These are phyloP conservation scores for Rhynchospora pubera DNA, from an alignment of 176 grass and related monocot genomes.

Conservation along the genomic window DNA sequence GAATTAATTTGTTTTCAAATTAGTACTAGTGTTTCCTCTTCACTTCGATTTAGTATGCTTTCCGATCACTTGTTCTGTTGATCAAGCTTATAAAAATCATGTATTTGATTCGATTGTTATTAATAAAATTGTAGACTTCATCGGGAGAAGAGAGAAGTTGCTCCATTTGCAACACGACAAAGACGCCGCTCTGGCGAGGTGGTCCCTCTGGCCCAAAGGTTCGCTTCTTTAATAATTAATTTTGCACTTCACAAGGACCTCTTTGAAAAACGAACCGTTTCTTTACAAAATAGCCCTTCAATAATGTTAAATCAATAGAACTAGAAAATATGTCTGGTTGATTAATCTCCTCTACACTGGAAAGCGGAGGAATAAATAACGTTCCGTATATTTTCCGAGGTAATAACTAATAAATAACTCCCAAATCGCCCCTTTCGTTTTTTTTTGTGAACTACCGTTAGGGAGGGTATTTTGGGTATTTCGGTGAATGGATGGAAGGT, in stretches of 20 bases:
- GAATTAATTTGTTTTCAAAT: not conserved
- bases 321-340: not conserved
- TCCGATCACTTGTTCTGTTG: not conserved
- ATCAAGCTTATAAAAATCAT: not conserved
- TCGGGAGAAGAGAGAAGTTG: slow-evolving; percentile 41
- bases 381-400: not conserved
- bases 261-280: not conserved
- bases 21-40: not conserved
- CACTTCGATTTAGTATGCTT: not conserved
- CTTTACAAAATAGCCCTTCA: not conserved
- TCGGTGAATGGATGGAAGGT: not conserved
- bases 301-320: not conserved
- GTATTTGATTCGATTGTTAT: not conserved
- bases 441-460: not conserved
- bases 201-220: slow-evolving; percentile 76
- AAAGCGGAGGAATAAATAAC: not conserved
- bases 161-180: slow-evolving; percentile 70
- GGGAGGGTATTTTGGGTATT: not conserved
- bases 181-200: slow-evolving; percentile 76
- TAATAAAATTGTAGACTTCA: slow-evolving; percentile 1
- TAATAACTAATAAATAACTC: not conserved
- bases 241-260: not conserved
- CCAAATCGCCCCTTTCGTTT: not conserved
- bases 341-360: not conserved
- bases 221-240: not conserved